Evolutionary conservation across 2,329 filamentous ascomycete species (phyloP).

Genomic region (Chalara sp.): DNA sequence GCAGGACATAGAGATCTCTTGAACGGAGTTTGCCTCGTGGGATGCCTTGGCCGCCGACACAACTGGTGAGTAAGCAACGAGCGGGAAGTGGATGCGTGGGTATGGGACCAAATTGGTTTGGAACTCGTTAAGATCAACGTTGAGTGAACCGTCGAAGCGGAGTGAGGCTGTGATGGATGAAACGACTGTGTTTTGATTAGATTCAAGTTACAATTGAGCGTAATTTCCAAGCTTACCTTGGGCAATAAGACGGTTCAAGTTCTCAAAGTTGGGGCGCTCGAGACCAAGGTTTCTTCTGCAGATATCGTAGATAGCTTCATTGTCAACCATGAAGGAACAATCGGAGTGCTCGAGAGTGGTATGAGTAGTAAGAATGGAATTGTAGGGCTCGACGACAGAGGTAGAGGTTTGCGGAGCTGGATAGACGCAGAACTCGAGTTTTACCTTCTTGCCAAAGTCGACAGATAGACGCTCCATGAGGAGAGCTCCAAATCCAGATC

Average conservation of each 20-base stretch:
- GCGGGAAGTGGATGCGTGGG: slow-evolving; percentile 98
- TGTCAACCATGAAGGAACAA: slow-evolving; percentile 99
- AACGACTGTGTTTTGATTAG: slow-evolving; percentile 56
- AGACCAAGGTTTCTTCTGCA: slow-evolving; percentile 96
- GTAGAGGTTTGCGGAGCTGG: slow-evolving; percentile 95
- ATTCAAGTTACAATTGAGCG: neutral
- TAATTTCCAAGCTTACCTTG: slow-evolving; percentile 57
- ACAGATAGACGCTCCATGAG: slow-evolving; percentile 98
- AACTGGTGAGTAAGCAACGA: slow-evolving; percentile 92
- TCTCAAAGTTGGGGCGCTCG: slow-evolving; percentile 96
- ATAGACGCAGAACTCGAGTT: slow-evolving; percentile 99
- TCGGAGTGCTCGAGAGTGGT: slow-evolving; percentile 99
- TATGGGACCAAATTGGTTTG: slow-evolving; percentile 99
- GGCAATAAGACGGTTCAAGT: slow-evolving; percentile 96
- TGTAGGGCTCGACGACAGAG: slow-evolving; percentile 98
- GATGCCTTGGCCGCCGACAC: slow-evolving; percentile 92
- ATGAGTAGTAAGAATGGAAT: slow-evolving; percentile 98
- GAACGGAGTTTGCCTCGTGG: slow-evolving; percentile 96
- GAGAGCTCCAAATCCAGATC: slow-evolving; percentile 95
- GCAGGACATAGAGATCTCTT: slow-evolving; percentile 98
- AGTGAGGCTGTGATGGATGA: slow-evolving; percentile 98
- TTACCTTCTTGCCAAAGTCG: slow-evolving; percentile 99
- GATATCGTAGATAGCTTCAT: slow-evolving; percentile 99
- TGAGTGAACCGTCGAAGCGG: slow-evolving; percentile 96
- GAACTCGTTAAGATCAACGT: slow-evolving; percentile 99